Percentiles rank a stretch among this genome's conserved stretches.
phyloP scores from a whole-genome alignment of 2,329 filamentous ascomycete species.

The Cadophora luteo-olivacea region DNA sequence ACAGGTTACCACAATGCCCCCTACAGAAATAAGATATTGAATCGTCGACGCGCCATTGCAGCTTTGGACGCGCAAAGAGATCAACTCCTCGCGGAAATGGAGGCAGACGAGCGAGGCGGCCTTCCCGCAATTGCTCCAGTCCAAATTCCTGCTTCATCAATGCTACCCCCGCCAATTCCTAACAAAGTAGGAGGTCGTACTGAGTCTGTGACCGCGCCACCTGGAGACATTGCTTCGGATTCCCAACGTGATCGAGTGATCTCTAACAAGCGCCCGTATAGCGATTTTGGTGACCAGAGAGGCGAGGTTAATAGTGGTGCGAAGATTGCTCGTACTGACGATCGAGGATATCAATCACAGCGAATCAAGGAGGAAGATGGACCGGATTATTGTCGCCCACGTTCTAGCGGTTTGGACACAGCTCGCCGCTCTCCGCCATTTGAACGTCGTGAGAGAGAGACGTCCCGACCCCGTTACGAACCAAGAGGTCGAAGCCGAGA shows the following conservation, averaged over 20 bases:
- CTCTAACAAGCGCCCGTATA: constrained; percentile 42
- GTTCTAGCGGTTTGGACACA: constrained; percentile 34
- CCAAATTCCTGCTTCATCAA: constrained; percentile 27
- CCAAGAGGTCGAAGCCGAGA: constrained; percentile 36
- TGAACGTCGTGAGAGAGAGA: constrained; percentile 33
- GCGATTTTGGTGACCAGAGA: constrained; percentile 36
- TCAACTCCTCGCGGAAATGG: constrained; percentile 41
- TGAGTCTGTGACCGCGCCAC: constrained; percentile 20
- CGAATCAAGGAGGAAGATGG: constrained; percentile 34
- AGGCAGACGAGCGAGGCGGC: constrained; percentile 37
- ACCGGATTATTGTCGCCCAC: constrained; percentile 32
- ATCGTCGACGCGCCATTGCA: constrained; percentile 40
- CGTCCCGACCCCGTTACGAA: constrained; percentile 31
- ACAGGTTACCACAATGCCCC: constrained; percentile 45
- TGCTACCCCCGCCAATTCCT: constrained; percentile 39
- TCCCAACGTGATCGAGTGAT: constrained; percentile 28
- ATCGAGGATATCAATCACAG: constrained; percentile 23
- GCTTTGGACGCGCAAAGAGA: constrained; percentile 44
- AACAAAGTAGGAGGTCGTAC: constrained; percentile 28
- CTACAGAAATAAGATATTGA: constrained; percentile 45
- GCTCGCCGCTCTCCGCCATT: constrained; percentile 29
- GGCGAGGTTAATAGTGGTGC: constrained; percentile 25
- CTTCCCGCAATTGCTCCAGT: constrained; percentile 19
- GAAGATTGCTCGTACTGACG: constrained; percentile 40
- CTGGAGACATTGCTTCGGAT: constrained; percentile 15